Base-by-base conservation (phyloP, 1,139 yeast species). In the Pichia sp. region DNA sequence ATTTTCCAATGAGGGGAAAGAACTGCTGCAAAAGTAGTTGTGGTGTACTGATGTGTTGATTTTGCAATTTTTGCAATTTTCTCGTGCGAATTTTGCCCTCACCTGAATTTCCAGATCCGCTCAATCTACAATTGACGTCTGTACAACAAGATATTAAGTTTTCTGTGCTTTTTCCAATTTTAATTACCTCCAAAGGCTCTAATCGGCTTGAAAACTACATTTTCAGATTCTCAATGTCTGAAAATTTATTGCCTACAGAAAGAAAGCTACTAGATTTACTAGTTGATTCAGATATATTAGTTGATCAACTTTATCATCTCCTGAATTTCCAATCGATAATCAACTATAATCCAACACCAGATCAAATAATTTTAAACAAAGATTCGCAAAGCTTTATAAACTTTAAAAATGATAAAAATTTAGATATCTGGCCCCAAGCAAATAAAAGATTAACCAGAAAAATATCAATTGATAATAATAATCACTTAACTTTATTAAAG, bases 271-370 rank as follows among this genome's bases (percentile, higher is more conserved):
- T 44, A 28, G 38, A 41, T 10, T 19, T 44, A 20, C 30, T 44
- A 9, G 43, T 44, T 23, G 47, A 44, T 13, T 40, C 45, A 15
- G 41, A 64, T 27, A 41, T 61, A 7, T 49, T 69, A 29, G 52
- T 66, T 0, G 66, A 67, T 41, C 75, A 72, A 46, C 53, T 72
- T 14, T 71, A 64, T 42, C 75, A 72, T 51, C 51, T 72, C 31
- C 53, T 62, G 34, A 63, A 68, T 45, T 72, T 61, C 49, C 65
- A 70, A 6, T 68, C 87, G 3, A 61, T 82, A 16, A 76, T 73
- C 1, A 70, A 71, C 35, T 82, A 78, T 70, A 73, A 79, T 47
- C 49, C 51, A 14, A 34, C 10, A 29, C 87, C 88, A n/a, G 35
- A 43, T 9, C 33, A 36, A 8, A 40, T 46, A 7, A 27, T 43